Conservation (phyloP, 495 filamentous ascomycete species). For the Penicillium mononematosum region DNA sequence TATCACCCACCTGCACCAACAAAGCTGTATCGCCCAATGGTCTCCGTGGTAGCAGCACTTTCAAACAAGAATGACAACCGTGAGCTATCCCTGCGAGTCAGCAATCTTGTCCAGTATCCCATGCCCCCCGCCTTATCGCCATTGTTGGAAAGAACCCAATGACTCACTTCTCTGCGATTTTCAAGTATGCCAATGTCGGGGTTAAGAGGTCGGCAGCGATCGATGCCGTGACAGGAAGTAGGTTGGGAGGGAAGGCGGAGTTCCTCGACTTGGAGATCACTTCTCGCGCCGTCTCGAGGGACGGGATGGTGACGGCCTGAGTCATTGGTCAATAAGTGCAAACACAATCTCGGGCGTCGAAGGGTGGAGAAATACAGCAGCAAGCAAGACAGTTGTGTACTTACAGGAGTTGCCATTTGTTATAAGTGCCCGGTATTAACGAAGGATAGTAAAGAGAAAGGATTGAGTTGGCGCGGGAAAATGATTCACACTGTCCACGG, state of each 20-base stretch:
- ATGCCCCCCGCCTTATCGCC: conserved; percentile 11
- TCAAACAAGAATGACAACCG: conserved; percentile 79
- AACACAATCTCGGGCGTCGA: not conserved
- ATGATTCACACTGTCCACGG: conserved; percentile 20
- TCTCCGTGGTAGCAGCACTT: conserved; percentile 86
- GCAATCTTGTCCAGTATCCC: conserved; percentile 10
- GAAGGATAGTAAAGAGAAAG: conserved; percentile 9
- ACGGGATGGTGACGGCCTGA: conserved; percentile 42
- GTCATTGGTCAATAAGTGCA: conserved; percentile 22
- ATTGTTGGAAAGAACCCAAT: conserved; percentile 6
- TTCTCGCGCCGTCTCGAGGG: conserved; percentile 46
- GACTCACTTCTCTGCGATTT: conserved; percentile 72
- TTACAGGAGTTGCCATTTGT: conserved; percentile 41
- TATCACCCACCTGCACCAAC: conserved; percentile 70
- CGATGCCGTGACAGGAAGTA: conserved; percentile 80
- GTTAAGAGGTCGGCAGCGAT: conserved; percentile 90
- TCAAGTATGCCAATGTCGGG: conserved; percentile 87
- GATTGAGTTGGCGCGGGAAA: conserved; percentile 31
- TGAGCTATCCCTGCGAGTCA: conserved; percentile 35
- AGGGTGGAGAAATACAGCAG: not conserved
- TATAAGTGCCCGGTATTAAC: conserved; percentile 4
- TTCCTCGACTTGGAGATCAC: conserved; percentile 51
- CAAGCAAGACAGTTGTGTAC: conserved; percentile 4
- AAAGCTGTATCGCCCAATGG: conserved; percentile 91
- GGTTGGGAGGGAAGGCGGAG: conserved; percentile 65